Base-by-base conservation (phyloP, 192 early-diverging fungal genomes). In the Jimgerdemannia flammicorona region DNA sequence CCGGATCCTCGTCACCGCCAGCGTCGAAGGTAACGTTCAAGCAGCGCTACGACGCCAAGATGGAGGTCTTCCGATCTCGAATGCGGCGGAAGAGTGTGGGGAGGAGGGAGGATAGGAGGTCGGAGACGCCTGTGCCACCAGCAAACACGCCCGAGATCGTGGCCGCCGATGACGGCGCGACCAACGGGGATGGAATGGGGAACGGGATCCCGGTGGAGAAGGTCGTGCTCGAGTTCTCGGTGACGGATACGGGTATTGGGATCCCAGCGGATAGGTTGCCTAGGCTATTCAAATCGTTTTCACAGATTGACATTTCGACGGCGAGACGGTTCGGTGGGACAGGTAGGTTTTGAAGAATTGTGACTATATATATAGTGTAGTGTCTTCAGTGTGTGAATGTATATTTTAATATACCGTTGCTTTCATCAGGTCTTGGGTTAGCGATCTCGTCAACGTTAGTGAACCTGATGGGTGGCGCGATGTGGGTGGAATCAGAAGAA, bases 381-480 rank as follows among this genome's bases (percentile, higher is more conserved):
- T 29, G 29, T 1, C 29, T 29, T 29, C 29, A 29, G 29, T 29
- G 29, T 29, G 29, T 29, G 29, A 29, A 29, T 29, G 29, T 29
- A 29, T 29, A 0, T 29, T 29, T 29, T 29, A 29, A 29, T 29
- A 29, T 14, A 59, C 49, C 14, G 0, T 59, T 14, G 49, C 49
- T 14, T 59, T 6, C 6, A 59, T 59, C 14, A 59, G 91, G 91
- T 3, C 76, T 92, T 18, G 91, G 91, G 1, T 79, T 92, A 43
- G 91, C 90, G 9, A 92, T 92, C 54, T 90, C 88, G n/a, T 88
- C 86, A 29, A 81, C 81, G 0, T 77, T 92, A 2, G 84, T 84
- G 20, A 85, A 90, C 77, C 69, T 87, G 70, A 92, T 92, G 91
- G 89, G 89, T 14, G 91, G 89, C 43, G 80, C 79, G 8, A 80